These are phyloP conservation scores for Calonectria henricotiae DNA, from an alignment of 2,329 filamentous ascomycete species.

Conservation along the genomic window DNA sequence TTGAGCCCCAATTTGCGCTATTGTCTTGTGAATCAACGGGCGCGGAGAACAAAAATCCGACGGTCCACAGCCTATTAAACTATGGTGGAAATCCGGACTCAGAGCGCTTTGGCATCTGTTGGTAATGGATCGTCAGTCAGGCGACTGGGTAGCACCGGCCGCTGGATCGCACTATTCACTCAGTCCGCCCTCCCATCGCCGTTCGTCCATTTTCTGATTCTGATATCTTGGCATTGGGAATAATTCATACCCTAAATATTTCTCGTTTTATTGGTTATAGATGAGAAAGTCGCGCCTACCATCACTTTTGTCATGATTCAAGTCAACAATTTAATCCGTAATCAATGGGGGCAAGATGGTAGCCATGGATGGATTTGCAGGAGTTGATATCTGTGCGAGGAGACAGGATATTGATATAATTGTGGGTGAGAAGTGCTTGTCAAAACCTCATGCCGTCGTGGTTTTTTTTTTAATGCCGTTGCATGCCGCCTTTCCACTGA, in stretches of 20 bases:
- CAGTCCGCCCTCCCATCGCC: background rate
- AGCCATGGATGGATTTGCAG: too few relatives aligned
- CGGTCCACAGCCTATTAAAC: slow-evolving; percentile 3
- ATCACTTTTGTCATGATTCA: too few relatives aligned
- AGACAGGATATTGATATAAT: too few relatives aligned
- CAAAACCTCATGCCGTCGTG: background rate
- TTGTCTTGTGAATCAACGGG: slow-evolving; percentile 11
- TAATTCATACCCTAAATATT: too few relatives aligned
- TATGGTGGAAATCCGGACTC: background rate
- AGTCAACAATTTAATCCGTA: too few relatives aligned
- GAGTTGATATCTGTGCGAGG: background rate
- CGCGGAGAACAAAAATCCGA: slow-evolving; percentile 19
- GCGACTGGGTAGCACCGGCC: background rate
- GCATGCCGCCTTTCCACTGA: too few relatives aligned
- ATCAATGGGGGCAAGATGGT: too few relatives aligned
- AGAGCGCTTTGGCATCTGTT: background rate
- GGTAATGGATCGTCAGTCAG: background rate
- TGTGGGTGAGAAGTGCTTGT: background rate
- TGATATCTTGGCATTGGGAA: background rate
- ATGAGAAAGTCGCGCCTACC: too few relatives aligned
- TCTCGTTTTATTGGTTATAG: too few relatives aligned
- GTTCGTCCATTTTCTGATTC: background rate
- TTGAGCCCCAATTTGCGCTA: slow-evolving; percentile 10
- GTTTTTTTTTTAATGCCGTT: too few relatives aligned
- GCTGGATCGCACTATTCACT: background rate